phyloP scores from a whole-genome alignment of 129 eudicot genomes.

The Artemisia annua region DNA sequence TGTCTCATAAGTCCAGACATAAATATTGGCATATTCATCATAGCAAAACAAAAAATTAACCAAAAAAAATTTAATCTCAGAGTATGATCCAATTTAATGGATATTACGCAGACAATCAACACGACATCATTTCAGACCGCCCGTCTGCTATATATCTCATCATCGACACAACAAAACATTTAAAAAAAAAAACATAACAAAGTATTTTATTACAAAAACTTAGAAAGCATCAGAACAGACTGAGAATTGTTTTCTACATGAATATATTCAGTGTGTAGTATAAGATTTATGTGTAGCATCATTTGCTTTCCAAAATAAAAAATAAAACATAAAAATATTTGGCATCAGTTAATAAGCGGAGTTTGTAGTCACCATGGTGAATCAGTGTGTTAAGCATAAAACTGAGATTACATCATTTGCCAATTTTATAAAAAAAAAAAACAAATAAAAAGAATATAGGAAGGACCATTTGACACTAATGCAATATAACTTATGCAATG shows the following conservation, averaged over 20 bases:
- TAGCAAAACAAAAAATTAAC: neutral
- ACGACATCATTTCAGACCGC: constrained; percentile 94
- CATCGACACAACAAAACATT: constrained; percentile 35
- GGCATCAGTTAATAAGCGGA: constrained; percentile 96
- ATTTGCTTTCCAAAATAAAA: constrained; percentile 27
- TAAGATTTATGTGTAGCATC: constrained; percentile 47
- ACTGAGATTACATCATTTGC: constrained; percentile 54
- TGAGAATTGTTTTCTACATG: constrained; percentile 56
- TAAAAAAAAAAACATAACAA: too few relatives aligned
- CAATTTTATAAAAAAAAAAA: neutral
- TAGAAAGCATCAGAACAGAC: too few relatives aligned
- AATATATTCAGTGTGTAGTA: constrained; percentile 53
- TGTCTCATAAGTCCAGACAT: constrained; percentile 76
- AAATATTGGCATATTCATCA: constrained; percentile 47
- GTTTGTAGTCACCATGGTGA: constrained; percentile 49
- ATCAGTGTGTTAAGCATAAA: constrained; percentile 58
- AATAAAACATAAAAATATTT: neutral
- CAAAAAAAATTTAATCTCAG: constrained; percentile 41
- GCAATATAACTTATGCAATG: constrained; percentile 65
- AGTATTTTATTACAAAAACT: too few relatives aligned
- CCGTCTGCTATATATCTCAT: constrained; percentile 81
- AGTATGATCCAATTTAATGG: constrained; percentile 41
- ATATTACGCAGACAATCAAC: constrained; percentile 75
- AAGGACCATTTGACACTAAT: constrained; percentile 82
- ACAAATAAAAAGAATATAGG: constrained; percentile 35